Evolutionary conservation across 257 asterid genomes (phyloP).

Genomic region (Avicennia marina): DNA sequence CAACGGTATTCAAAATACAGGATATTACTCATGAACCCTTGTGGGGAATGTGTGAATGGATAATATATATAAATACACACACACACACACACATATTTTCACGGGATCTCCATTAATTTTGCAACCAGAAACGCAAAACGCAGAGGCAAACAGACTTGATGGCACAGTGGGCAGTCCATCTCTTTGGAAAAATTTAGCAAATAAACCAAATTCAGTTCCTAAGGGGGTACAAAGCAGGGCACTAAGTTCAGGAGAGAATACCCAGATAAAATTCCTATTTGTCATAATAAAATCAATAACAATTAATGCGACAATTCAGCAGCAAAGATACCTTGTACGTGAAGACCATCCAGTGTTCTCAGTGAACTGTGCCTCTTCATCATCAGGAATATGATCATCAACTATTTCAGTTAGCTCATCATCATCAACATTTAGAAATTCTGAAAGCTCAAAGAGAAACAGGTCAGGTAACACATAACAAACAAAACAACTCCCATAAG

Average conservation of each 20-base stretch:
- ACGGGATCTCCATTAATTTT: not conserved
- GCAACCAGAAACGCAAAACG: not conserved
- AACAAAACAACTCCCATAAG: too few species aligned
- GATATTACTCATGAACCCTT: too few species aligned
- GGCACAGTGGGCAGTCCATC: too few species aligned
- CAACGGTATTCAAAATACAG: too few species aligned
- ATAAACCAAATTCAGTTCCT: not conserved
- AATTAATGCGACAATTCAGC: not conserved
- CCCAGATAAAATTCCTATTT: not conserved
- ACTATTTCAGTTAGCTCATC: constrained; percentile 69
- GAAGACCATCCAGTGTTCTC: constrained; percentile 99
- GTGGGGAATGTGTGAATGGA: too few species aligned
- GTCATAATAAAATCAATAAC: not conserved
- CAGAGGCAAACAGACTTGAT: not conserved
- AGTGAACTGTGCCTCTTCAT: constrained; percentile 48
- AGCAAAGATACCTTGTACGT: constrained; percentile 69
- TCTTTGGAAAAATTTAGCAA: too few species aligned
- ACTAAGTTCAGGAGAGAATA: not conserved
- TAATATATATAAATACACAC: too few species aligned
- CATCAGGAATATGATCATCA: constrained; percentile 58
- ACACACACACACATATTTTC: too few species aligned
- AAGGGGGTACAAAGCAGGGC: too few species aligned
- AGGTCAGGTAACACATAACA: too few species aligned
- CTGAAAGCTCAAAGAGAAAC: constrained; percentile 39
- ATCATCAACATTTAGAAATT: constrained; percentile 78